Percentiles rank a stretch among this genome's conserved stretches.
phyloP scores from a whole-genome alignment of 1,284 basidiomycete species.

The Trametes hirsuta region DNA sequence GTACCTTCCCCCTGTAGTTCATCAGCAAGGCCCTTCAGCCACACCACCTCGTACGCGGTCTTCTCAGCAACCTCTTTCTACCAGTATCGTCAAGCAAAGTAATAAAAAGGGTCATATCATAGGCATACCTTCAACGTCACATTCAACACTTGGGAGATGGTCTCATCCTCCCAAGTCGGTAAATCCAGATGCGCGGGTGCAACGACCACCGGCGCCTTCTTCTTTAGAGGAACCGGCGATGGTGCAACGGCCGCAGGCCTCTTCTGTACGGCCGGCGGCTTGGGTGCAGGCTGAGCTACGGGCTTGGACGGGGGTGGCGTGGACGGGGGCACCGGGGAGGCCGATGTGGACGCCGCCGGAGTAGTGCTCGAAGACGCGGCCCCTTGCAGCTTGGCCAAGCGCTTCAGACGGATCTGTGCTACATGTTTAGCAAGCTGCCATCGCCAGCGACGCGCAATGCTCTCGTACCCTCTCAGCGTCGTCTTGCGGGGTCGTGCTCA shows the following conservation, averaged over 20 bases:
- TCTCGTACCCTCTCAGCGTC: conserved; percentile 73
- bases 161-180: conserved; percentile 73
- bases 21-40: conserved; percentile 78
- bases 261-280: conserved; percentile 28
- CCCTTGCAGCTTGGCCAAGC: conserved; percentile 76
- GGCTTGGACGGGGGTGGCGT: conserved; percentile 25
- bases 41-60: conserved; percentile 75
- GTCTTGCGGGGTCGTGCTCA: conserved; percentile 61
- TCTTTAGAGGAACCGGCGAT: conserved; percentile 44
- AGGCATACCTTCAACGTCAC: conserved; percentile 78
- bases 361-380: conserved; percentile 40
- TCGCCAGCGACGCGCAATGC: conserved; percentile 19
- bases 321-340: conserved; percentile 37
- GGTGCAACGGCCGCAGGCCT: conserved; percentile 30
- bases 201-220: conserved; percentile 42
- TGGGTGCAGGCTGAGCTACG: conserved; percentile 8
- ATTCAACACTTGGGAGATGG: conserved; percentile 69
- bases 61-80: conserved; percentile 74
- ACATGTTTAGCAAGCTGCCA: neutral
- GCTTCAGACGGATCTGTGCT: conserved; percentile 82
- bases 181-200: conserved; percentile 55
- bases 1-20: conserved; percentile 78
- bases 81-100: neutral
- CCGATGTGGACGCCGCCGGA: conserved; percentile 37
- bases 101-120: neutral